Evolutionary conservation across 2,329 filamentous ascomycete genomes (phyloP), one percentile per base, ranked within the genome.

Genomic region (Fusarium vanettenii): DNA sequence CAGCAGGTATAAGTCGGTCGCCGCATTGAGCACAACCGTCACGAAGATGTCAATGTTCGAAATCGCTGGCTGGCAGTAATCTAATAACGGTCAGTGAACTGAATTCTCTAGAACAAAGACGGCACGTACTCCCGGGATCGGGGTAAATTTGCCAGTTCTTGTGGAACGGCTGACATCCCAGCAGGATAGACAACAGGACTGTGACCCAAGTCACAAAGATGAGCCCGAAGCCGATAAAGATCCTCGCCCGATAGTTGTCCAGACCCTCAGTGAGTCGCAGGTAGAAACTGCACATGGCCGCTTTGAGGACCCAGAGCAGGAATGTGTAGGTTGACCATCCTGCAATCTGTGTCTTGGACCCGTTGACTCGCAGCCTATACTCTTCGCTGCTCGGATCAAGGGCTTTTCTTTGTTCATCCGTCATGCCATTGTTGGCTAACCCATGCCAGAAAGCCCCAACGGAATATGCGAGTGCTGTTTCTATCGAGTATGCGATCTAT

Each of bases 111-210:
- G 10, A 20, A 14, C 14, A 52, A 27, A 63, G 31, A 20, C 35
- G 35, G 50, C 39, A 83, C 86, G 76, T 78, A 88, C 87, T 86
- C 6, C 89, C 88, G 8, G 89, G 89, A 48, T 91, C 79, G 2
- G 89, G 89, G 61, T 86, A 81, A 50, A 91, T 89, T 77, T 91
- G 88, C 88, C 89, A 91, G 73, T 89, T 87, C 52, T 84, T 85
- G 20, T 82, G 67, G 59, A 90, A 83, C 0, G 89, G 88, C 33
- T 82, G 81, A 72, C 89, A 91, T 3, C 84, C 84, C 5, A 87
- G 80, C n/a, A 89, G 82, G 52, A 90, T 85, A 4, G 85, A 84
- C 14, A 86, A 80, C 16, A 89, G 76, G 27, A 85, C 85, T 0
- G 82, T 84, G 37, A 89, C 60, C 71, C 86, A 91, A 3, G 87